These are phyloP conservation scores for Trichophyton mentagrophytes DNA, from an alignment of 2,329 filamentous ascomycete species.

Conservation along the genomic window DNA sequence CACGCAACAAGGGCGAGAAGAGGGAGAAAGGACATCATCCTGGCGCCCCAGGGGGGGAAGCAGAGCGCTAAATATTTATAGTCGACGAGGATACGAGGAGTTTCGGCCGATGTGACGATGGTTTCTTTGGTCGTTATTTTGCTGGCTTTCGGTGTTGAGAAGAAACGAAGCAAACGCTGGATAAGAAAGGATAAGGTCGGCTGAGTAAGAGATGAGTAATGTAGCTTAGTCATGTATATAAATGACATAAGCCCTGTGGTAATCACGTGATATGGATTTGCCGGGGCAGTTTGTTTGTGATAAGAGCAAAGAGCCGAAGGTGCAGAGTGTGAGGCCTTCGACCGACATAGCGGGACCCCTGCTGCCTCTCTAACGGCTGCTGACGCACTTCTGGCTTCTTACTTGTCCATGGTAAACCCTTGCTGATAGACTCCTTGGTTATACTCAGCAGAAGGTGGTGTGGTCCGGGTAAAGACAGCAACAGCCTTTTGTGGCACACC, in stretches of 20 bases:
- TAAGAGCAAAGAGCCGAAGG: too few species aligned
- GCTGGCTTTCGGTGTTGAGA: background rate
- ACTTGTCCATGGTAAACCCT: background rate
- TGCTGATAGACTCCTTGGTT: background rate
- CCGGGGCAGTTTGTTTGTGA: background rate
- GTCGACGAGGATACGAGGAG: background rate
- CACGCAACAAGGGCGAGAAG: background rate
- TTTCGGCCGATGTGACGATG: background rate
- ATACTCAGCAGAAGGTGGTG: background rate
- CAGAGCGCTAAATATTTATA: background rate
- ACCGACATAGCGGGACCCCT: background rate
- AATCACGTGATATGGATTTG: background rate
- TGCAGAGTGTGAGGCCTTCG: too few species aligned
- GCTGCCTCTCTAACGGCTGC: background rate
- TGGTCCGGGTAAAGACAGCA: background rate
- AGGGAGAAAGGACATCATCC: conserved; percentile 4
- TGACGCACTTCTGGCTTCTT: background rate
- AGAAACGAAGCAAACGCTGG: background rate
- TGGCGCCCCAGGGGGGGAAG: background rate
- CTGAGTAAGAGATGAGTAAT: too few species aligned
- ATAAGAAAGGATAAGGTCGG: background rate
- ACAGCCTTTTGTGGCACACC: background rate
- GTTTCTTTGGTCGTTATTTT: background rate
- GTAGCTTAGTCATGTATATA: background rate
- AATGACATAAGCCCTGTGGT: too few species aligned